phyloP scores from a whole-genome alignment of 768 basidiomycete species.

The Symmetrospora coprosmae region DNA sequence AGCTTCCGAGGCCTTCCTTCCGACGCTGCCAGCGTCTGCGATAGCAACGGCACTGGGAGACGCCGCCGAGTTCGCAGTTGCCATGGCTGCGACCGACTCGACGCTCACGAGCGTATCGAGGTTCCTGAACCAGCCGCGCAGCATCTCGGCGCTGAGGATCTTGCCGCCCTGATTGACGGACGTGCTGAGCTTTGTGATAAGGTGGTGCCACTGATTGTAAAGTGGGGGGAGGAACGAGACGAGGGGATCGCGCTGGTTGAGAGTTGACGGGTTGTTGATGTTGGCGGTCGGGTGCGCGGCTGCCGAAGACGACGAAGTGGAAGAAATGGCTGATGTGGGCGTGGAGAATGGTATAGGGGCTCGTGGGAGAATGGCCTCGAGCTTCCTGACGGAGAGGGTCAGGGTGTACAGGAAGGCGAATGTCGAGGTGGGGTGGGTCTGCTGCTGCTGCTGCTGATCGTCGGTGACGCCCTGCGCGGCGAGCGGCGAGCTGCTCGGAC shows the following conservation, averaged over 20 bases:
- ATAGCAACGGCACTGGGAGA: too few species aligned
- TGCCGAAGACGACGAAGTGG: background rate
- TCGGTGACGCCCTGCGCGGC: background rate
- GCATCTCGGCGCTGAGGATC: constrained; percentile 22
- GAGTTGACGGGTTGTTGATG: constrained; percentile 9
- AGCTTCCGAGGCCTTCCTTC: constrained; percentile 26
- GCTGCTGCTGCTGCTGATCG: background rate
- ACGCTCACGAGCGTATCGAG: constrained; percentile 23
- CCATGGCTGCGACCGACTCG: background rate
- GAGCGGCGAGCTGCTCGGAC: constrained; percentile 18
- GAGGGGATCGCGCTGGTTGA: constrained; percentile 22
- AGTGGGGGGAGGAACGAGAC: constrained; percentile 24
- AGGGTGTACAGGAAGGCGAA: constrained; percentile 31
- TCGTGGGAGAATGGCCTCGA: constrained; percentile 28
- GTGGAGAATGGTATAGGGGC: background rate
- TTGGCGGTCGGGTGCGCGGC: background rate
- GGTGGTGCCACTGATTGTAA: constrained; percentile 29
- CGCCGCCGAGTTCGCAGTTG: background rate
- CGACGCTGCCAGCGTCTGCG: background rate
- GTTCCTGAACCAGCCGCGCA: constrained; percentile 24
- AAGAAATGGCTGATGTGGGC: background rate
- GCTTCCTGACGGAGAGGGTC: constrained; percentile 23
- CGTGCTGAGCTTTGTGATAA: constrained; percentile 25
- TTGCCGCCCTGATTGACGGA: constrained; percentile 28
- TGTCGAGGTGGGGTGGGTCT: constrained; percentile 27